phyloP scores from a whole-genome alignment of 768 basidiomycete species.

The Dentipellis sp. region DNA sequence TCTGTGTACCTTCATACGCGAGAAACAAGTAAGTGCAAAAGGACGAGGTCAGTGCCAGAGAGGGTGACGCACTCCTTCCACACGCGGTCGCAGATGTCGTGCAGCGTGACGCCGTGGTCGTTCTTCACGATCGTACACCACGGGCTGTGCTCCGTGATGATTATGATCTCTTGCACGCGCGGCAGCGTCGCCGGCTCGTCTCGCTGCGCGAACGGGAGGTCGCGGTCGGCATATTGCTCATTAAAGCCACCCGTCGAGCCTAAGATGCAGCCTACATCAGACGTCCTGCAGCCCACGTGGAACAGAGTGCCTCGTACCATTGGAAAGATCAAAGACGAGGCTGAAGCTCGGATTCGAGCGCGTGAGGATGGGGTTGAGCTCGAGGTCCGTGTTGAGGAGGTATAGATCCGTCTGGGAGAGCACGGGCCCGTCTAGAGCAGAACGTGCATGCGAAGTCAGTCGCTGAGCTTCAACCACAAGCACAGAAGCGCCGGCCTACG shows the following conservation, averaged over 20 bases:
- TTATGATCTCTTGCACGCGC: conserved; percentile 26
- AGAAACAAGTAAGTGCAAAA: not conserved
- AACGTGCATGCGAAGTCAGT: no score
- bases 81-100: conserved; percentile 62
- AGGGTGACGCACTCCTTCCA: conserved; percentile 57
- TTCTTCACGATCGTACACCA: conserved; percentile 77
- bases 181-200: conserved; percentile 31
- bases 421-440: conserved; percentile 62
- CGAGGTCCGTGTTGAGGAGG: conserved; percentile 58
- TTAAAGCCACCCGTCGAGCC: conserved; percentile 59
- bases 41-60: conserved; percentile 2
- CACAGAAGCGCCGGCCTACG: not conserved
- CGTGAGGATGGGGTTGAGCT: conserved; percentile 67
- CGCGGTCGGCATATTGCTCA: conserved; percentile 45
- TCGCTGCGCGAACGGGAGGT: conserved; percentile 38
- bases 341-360: conserved; percentile 33
- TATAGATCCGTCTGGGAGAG: conserved; percentile 77
- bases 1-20: conserved; percentile 52
- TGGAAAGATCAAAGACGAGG: conserved; percentile 63
- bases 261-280: conserved; percentile 16
- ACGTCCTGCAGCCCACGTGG: not conserved
- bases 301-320: conserved; percentile 31
- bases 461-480: no score
- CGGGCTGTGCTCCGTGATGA: conserved; percentile 43
- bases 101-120: conserved; percentile 63